phyloP scores from a whole-genome alignment of 2,329 filamentous ascomycete genomes.

The Parafenestella ontariensis region DNA sequence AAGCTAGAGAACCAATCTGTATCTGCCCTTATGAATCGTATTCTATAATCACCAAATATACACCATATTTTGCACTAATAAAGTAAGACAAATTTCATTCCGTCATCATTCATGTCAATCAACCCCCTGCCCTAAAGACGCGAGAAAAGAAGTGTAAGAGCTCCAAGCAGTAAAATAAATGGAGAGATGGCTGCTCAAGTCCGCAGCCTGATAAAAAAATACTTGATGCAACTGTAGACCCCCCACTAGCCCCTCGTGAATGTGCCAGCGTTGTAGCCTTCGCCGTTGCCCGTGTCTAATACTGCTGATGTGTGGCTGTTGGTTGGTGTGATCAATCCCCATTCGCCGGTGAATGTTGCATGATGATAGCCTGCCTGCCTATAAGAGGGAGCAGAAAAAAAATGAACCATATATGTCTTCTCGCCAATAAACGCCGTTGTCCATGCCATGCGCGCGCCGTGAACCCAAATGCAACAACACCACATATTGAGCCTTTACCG shows the following conservation, averaged over 20 bases:
- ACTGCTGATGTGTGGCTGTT: neutral
- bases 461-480: conserved; percentile 4
- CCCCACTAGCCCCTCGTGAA: too few species aligned
- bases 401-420: neutral
- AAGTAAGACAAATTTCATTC: conserved; percentile 1
- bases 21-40: neutral
- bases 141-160: neutral
- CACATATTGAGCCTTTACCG: conserved; percentile 27
- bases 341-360: neutral
- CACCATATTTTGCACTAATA: neutral
- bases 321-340: neutral
- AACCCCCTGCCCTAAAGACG: neutral
- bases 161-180: neutral
- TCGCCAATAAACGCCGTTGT: conserved; percentile 3
- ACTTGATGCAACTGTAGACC: neutral
- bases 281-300: neutral
- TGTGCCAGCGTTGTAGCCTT: neutral
- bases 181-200: neutral
- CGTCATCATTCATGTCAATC: conserved; percentile 1
- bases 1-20: neutral
- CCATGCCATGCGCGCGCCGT: conserved; percentile 5
- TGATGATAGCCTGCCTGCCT: neutral
- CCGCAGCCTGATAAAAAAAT: neutral
- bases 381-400: neutral
- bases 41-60: neutral